Conservation (phyloP, 163 green algal species). For the Smithsoniella earleae region DNA sequence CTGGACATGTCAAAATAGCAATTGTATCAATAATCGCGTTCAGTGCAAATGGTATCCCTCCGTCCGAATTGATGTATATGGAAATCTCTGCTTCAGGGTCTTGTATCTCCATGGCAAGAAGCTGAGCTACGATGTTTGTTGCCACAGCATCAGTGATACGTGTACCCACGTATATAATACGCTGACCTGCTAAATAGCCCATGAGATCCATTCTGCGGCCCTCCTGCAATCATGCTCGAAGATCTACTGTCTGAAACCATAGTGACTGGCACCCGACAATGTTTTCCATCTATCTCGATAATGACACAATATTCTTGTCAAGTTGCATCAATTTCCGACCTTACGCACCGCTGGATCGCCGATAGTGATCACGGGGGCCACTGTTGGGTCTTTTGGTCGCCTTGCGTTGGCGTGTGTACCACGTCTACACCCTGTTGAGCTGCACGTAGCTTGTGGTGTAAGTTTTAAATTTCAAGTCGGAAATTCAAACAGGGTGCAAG, state of each 20-base stretch:
- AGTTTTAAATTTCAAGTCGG: too few relatives aligned
- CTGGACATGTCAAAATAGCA: conserved; percentile 52
- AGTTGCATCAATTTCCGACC: too few relatives aligned
- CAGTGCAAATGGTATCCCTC: conserved; percentile 69
- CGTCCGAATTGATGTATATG: conserved; percentile 86
- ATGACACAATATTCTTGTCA: not conserved
- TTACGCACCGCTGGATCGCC: conserved; percentile 16
- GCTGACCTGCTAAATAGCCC: not conserved
- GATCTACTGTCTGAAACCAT: not conserved
- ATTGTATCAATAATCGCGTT: conserved; percentile 78
- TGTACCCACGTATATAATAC: conserved; percentile 14
- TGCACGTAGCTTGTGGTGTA: too few relatives aligned
- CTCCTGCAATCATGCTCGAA: not conserved
- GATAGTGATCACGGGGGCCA: conserved; percentile 9
- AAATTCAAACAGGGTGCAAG: too few relatives aligned
- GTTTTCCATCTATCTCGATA: too few relatives aligned
- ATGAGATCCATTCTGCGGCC: conserved; percentile 20
- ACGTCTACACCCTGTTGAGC: too few relatives aligned
- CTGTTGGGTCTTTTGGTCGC: conserved; percentile 29
- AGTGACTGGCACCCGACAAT: not conserved
- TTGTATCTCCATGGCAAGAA: conserved; percentile 79
- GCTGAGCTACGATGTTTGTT: conserved; percentile 67
- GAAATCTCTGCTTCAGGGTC: conserved; percentile 75
- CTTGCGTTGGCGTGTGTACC: too few relatives aligned
- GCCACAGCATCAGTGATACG: conserved; percentile 38